Percentiles rank a stretch among this genome's conserved stretches.
phyloP scores from a whole-genome alignment of 2,329 filamentous ascomycete genomes.

The Alternaria incomplexa region DNA sequence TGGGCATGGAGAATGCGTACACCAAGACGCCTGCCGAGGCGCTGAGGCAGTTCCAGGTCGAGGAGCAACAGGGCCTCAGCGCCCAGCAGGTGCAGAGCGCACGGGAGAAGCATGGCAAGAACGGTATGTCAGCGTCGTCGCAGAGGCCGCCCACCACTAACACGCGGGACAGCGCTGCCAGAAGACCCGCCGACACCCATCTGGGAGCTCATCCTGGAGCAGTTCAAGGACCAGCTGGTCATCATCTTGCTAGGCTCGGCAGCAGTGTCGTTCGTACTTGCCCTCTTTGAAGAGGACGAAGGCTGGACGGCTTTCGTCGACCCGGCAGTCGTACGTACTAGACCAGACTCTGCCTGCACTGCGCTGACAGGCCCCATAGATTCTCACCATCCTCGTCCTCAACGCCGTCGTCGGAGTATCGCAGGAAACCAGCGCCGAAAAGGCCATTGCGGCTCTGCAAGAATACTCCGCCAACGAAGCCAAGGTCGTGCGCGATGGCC shows the following conservation, averaged over 20 bases:
- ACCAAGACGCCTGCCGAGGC: slow-evolving; percentile 57
- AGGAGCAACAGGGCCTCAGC: slow-evolving; percentile 58
- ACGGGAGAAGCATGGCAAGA: slow-evolving; percentile 59
- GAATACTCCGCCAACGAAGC: slow-evolving; percentile 99
- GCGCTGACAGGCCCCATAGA: slow-evolving; percentile 61
- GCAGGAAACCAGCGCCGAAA: slow-evolving; percentile 97
- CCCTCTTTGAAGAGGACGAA: slow-evolving; percentile 89
- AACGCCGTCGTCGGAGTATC: slow-evolving; percentile 98
- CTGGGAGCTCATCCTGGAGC: slow-evolving; percentile 95
- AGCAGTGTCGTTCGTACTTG: slow-evolving; percentile 89
- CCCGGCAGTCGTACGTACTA: slow-evolving; percentile 79
- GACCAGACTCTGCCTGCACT: background rate
- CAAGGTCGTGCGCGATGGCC: slow-evolving; percentile 86
- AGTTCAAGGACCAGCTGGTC: slow-evolving; percentile 99
- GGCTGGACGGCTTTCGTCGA: slow-evolving; percentile 98
- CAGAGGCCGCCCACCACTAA: slow-evolving; percentile 5
- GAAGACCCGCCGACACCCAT: slow-evolving; percentile 96
- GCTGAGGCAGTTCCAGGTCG: slow-evolving; percentile 60
- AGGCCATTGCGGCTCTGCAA: slow-evolving; percentile 95
- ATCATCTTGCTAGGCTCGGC: slow-evolving; percentile 93
- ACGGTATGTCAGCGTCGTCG: slow-evolving; percentile 51
- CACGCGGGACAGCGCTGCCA: slow-evolving; percentile 62
- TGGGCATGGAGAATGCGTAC: slow-evolving; percentile 61
- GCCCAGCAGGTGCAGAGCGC: slow-evolving; percentile 55
- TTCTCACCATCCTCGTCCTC: slow-evolving; percentile 93